Conservation (phyloP, 2,329 filamentous ascomycete species). For the Cladophialophora immunda region DNA sequence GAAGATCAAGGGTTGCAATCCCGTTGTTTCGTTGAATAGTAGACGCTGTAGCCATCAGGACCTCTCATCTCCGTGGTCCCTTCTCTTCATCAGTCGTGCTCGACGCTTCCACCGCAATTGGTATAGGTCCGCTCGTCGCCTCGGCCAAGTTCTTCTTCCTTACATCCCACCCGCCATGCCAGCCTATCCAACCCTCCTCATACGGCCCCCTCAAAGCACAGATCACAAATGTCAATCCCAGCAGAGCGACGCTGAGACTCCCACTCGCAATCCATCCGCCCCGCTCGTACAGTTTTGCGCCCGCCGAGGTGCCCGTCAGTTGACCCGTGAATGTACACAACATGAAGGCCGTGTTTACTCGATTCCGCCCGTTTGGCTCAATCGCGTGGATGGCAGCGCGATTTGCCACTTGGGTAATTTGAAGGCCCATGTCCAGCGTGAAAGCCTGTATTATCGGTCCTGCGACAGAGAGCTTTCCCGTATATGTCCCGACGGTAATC, state of each 20-base stretch:
- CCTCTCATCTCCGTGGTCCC: not conserved
- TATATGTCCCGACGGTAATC: conserved; percentile 73
- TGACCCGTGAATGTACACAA: conserved; percentile 77
- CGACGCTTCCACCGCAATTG: conserved; percentile 9
- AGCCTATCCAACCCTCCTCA: conserved; percentile 68
- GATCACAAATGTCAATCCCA: conserved; percentile 58
- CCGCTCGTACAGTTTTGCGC: conserved; percentile 63
- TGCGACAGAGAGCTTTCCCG: conserved; percentile 70
- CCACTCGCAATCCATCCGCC: conserved; percentile 67
- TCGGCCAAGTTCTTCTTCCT: conserved; percentile 39
- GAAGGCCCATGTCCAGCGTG: conserved; percentile 74
- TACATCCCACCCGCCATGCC: conserved; percentile 66
- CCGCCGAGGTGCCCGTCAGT: conserved; percentile 72
- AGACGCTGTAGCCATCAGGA: not conserved
- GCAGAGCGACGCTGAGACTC: conserved; percentile 65
- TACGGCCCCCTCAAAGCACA: conserved; percentile 62
- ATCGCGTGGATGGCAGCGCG: conserved; percentile 74
- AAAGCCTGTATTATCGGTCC: conserved; percentile 78
- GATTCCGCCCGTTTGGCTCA: conserved; percentile 74
- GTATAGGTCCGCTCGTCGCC: conserved; percentile 30
- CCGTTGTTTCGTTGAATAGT: not conserved
- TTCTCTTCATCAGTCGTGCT: conserved; percentile 14
- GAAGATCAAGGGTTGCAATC: not conserved
- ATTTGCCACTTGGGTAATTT: conserved; percentile 78
- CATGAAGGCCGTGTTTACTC: conserved; percentile 86